phyloP scores from a whole-genome alignment of 495 filamentous ascomycete genomes.

The Aspergillus sparsus region DNA sequence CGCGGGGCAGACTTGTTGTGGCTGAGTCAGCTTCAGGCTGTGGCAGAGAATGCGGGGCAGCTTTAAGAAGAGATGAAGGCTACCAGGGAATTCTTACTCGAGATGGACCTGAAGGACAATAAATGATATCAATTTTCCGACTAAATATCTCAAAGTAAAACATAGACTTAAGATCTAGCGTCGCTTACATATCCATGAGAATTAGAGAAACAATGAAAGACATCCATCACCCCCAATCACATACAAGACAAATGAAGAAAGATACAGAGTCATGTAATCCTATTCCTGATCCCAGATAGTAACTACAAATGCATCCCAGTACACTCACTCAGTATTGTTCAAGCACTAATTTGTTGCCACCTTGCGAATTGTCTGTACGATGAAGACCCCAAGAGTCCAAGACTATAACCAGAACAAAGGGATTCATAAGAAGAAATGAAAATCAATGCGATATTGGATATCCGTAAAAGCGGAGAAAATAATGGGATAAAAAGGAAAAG shows the following conservation, averaged over 20 bases:
- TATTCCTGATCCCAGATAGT: background rate
- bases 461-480: conserved; percentile 26
- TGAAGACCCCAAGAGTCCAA: conserved; percentile 10
- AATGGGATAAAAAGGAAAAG: conserved; percentile 23
- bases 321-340: background rate
- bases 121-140: too few relatives aligned
- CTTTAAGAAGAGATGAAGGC: background rate
- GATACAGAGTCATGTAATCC: background rate
- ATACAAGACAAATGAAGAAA: too few relatives aligned
- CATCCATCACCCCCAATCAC: too few relatives aligned
- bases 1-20: background rate
- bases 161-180: too few relatives aligned
- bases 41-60: conserved; percentile 8
- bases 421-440: conserved; percentile 14
- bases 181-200: too few relatives aligned
- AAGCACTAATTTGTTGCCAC: background rate
- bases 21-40: conserved; percentile 1
- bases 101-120: too few relatives aligned
- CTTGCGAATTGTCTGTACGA: conserved; percentile 12
- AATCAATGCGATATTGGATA: conserved; percentile 37
- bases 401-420: conserved; percentile 20
- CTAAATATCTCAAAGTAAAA: too few relatives aligned
- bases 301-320: background rate
- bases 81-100: background rate
- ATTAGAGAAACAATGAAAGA: too few relatives aligned